Evolutionary conservation across 1,284 basidiomycete species (phyloP).

Genomic region (Psilocybe mexicana): DNA sequence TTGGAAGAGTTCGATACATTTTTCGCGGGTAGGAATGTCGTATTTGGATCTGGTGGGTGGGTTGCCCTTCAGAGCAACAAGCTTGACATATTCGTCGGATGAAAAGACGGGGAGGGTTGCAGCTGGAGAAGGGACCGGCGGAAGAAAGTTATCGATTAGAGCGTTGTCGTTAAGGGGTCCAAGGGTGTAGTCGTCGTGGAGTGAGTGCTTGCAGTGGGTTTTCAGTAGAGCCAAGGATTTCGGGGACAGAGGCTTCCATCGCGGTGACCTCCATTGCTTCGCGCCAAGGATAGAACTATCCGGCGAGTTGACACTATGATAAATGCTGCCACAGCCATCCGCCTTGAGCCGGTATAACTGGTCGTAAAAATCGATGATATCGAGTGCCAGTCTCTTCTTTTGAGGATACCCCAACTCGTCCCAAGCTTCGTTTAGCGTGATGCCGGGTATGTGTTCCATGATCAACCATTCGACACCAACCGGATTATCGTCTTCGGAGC

Average conservation of each 20-base stretch:
- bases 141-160: too few relatives aligned
- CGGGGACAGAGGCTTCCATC: too few relatives aligned
- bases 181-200: too few relatives aligned
- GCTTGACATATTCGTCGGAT: constrained; percentile 11
- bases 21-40: constrained; percentile 8
- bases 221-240: too few relatives aligned
- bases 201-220: too few relatives aligned
- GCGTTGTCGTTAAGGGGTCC: too few relatives aligned
- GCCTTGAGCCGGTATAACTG: constrained; percentile 13
- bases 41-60: constrained; percentile 13
- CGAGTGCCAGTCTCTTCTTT: constrained; percentile 14
- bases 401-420: constrained; percentile 5
- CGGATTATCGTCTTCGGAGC: neutral
- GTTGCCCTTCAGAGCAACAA: constrained; percentile 15
- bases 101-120: too few relatives aligned
- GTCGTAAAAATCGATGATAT: constrained; percentile 13
- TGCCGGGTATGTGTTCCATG: constrained; percentile 17
- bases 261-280: neutral
- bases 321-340: constrained; percentile 13
- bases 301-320: constrained; percentile 10
- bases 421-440: constrained; percentile 13
- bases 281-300: neutral
- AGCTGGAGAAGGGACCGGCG: too few relatives aligned
- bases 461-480: constrained; percentile 19
- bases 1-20: too few relatives aligned